phyloP scores from a whole-genome alignment of 2,329 filamentous ascomycete species.

The Arthrobotrys conoides region DNA sequence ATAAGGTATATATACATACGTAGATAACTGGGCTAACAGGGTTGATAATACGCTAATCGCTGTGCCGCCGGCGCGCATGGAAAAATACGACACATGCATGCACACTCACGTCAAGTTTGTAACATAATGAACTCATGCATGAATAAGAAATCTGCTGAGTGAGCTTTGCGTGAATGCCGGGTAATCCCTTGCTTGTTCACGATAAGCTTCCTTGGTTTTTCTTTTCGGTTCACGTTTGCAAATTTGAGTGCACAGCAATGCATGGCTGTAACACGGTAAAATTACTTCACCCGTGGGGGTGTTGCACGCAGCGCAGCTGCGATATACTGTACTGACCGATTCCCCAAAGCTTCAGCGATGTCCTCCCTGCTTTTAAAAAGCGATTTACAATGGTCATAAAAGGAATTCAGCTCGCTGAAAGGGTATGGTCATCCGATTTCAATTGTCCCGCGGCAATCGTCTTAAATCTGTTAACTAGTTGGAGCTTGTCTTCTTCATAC shows the following conservation, averaged over 20 bases:
- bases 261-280: neutral
- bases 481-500: conserved; percentile 1
- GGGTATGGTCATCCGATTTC: conserved; percentile 2
- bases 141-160: too few species aligned
- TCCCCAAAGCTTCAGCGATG: conserved; percentile 1
- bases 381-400: conserved; percentile 6
- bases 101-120: neutral
- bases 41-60: conserved; percentile 9
- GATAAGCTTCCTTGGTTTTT: neutral
- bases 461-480: neutral
- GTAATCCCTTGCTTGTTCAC: neutral
- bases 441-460: neutral
- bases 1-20: too few species aligned
- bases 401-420: conserved; percentile 10
- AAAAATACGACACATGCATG: neutral
- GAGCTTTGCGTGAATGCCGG: neutral
- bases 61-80: neutral
- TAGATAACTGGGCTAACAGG: neutral
- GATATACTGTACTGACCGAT: neutral
- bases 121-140: neutral
- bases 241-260: neutral
- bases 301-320: neutral
- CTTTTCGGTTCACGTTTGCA: neutral
- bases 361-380: neutral
- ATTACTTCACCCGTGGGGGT: neutral